Conservation (phyloP, 2,329 filamentous ascomycete genomes). For the Ilyonectria destructans region DNA sequence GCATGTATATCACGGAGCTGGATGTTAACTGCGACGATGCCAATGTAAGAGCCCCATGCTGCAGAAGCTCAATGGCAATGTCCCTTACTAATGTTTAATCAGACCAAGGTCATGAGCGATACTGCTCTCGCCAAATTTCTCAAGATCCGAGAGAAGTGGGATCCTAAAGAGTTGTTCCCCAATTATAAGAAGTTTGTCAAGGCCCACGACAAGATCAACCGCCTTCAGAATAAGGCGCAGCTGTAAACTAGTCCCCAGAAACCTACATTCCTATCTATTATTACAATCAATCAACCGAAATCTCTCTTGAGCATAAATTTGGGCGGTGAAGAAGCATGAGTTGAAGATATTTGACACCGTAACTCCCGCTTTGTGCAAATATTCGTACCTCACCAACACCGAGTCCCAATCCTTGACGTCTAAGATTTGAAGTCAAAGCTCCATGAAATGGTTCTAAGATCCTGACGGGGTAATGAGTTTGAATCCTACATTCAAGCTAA, state of each 20-base stretch:
- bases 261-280: no score
- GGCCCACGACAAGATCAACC: constrained; percentile 30
- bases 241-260: background rate
- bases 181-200: constrained; percentile 34
- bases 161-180: constrained; percentile 34
- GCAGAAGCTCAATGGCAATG: background rate
- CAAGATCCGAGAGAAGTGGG: constrained; percentile 35
- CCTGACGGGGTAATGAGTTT: no score
- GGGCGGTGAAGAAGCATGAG: no score
- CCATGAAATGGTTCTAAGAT: no score
- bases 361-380: no score
- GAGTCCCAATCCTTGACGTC: no score
- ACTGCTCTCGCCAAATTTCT: constrained; percentile 32
- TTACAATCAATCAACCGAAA: no score
- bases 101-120: constrained; percentile 29
- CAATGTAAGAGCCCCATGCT: background rate
- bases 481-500: no score
- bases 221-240: constrained; percentile 21
- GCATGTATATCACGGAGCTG: constrained; percentile 26
- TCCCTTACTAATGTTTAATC: background rate
- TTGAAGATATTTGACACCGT: no score
- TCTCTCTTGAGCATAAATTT: no score
- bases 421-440: no score
- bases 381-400: no score
- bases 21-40: constrained; percentile 26